Evolutionary conservation across 2,329 filamentous ascomycete genomes (phyloP).

Genomic region (Rosellinia necatrix): DNA sequence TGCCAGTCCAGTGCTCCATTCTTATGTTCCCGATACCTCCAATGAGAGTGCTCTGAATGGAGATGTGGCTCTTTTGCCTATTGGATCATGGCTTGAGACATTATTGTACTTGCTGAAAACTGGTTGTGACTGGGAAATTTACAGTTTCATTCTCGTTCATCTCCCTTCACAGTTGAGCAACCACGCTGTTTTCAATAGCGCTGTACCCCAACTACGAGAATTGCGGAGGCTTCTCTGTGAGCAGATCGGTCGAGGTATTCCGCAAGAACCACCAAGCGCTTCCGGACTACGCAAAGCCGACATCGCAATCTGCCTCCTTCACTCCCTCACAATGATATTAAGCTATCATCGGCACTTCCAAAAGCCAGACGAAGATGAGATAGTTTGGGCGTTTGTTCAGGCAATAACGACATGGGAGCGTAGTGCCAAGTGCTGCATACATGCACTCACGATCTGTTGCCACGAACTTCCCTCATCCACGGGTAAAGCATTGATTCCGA

Average conservation of each 20-base stretch:
- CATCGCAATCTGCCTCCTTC: conserved; percentile 85
- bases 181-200: conserved; percentile 78
- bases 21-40: conserved; percentile 38
- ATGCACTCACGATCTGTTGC: conserved; percentile 92
- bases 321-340: conserved; percentile 83
- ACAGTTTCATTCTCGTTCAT: conserved; percentile 87
- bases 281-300: conserved; percentile 84
- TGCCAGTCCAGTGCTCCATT: conserved; percentile 58
- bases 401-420: conserved; percentile 84
- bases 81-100: conserved; percentile 75
- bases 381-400: conserved; percentile 83
- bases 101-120: conserved; percentile 75
- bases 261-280: conserved; percentile 79
- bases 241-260: conserved; percentile 75
- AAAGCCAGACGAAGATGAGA: conserved; percentile 85
- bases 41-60: conserved; percentile 27
- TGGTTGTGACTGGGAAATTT: conserved; percentile 86
- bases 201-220: conserved; percentile 74
- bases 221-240: conserved; percentile 80
- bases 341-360: conserved; percentile 87
- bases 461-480: conserved; percentile 90
- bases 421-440: conserved; percentile 90
- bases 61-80: conserved; percentile 55
- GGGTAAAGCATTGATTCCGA: conserved; percentile 80
- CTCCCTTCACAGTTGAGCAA: conserved; percentile 88